Evolutionary conservation across 2,329 filamentous ascomycete species (phyloP).

Genomic region (Talaromyces rugulosus): DNA sequence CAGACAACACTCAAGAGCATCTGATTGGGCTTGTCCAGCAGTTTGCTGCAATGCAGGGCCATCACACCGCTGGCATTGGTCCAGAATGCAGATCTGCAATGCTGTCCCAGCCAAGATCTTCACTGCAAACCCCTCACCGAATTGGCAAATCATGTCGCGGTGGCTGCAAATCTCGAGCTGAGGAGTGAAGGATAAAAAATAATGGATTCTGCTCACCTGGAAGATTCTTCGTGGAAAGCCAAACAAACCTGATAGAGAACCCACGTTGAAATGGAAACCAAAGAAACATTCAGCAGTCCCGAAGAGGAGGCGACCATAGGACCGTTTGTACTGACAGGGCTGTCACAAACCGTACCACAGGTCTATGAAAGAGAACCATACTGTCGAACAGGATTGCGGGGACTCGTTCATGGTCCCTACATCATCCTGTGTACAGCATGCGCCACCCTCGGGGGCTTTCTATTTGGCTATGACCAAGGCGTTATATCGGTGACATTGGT

Average conservation of each 20-base stretch:
- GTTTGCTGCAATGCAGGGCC: not conserved
- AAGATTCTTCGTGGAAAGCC: not conserved
- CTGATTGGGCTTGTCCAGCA: not conserved
- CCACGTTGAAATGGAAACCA: not conserved
- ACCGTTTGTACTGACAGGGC: slow-evolving; percentile 18
- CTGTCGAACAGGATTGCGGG: slow-evolving; percentile 38
- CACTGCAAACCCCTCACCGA: not conserved
- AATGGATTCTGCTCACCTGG: not conserved
- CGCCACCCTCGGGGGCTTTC: slow-evolving; percentile 47
- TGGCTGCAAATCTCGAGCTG: not conserved
- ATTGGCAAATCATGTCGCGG: not conserved
- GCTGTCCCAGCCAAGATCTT: not conserved
- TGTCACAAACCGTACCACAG: slow-evolving; percentile 31
- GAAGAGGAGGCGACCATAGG: not conserved
- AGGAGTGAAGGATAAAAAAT: not conserved
- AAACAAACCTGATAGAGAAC: too few species aligned
- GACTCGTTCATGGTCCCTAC: slow-evolving; percentile 47
- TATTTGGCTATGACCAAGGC: slow-evolving; percentile 49
- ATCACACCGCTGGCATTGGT: not conserved
- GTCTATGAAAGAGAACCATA: slow-evolving; percentile 27
- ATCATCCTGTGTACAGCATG: slow-evolving; percentile 50
- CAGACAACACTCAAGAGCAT: not conserved
- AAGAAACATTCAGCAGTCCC: not conserved
- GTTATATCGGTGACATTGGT: slow-evolving; percentile 46
- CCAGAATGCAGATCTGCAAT: not conserved